Evolutionary conservation across 768 basidiomycete genomes (phyloP), one percentile per base, ranked within the genome.

Genomic region (Amanita phalloides): DNA sequence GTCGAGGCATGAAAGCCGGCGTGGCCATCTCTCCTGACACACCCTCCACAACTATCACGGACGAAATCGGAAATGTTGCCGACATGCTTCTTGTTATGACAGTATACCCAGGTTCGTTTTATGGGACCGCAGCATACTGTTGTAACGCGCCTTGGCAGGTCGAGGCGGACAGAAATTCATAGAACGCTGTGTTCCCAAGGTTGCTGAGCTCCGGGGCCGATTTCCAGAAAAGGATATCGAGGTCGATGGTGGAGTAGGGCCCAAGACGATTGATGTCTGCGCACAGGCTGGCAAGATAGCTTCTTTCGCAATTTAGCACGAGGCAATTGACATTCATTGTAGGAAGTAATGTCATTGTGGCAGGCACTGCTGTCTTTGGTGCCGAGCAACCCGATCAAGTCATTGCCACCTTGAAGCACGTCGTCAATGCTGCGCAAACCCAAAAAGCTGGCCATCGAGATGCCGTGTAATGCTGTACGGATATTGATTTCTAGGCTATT

Each of bases 61-160:
- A 94, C 62, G 81, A 81, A 45, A 74, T 98, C 45, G 95, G 75
- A n/a, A 61, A 81, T 10, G 79, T 78, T 4, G 92, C 86, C 4
- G 94, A 97, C 64, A 90, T 97, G 89, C 77, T 98, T 32, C 81
- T 98, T 55, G 94, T 98, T 60, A 98, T 98, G 95, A 98, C 95
- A 7, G 94, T 99, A 23, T 85, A 90, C 62, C 95, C 94, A 42
- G 95, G 88, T 86, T 57, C 45, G 61, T 49, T 26, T 10, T 21
- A 23, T 49, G 33, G n/a, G 20, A 46, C 17, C 11, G 13, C 42
- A 11, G 10, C 21, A n/a, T 28, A 35, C 41, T 21, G 25, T 9
- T 28, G 13, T 41, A 32, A 38, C 23, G 21, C 42, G 14, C 17
- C 4, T 25, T 32, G 21, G 26, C 49, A 89, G 88, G 95, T 36